Evolutionary conservation across 2,329 filamentous ascomycete genomes (phyloP).

Genomic region (Torrubiellomyces zombiae): DNA sequence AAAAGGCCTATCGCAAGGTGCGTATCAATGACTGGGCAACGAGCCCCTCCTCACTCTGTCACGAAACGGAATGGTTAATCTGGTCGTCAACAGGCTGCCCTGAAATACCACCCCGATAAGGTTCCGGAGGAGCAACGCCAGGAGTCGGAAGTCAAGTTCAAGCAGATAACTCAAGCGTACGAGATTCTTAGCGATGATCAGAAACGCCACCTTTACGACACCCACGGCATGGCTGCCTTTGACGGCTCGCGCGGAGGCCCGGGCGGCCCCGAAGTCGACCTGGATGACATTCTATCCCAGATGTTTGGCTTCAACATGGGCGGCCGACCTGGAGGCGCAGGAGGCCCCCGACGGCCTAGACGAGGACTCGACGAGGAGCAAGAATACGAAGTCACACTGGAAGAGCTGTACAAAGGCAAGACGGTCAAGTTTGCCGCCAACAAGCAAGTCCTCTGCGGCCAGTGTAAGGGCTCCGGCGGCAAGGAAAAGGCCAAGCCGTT

Average conservation of each 20-base stretch:
- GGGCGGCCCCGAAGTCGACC: slow-evolving; percentile 56
- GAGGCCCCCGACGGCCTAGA: slow-evolving; percentile 42
- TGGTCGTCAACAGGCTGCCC: slow-evolving; percentile 45
- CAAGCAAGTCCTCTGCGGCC: slow-evolving; percentile 77
- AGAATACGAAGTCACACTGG: slow-evolving; percentile 76
- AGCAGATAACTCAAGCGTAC: slow-evolving; percentile 83
- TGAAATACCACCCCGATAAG: slow-evolving; percentile 89
- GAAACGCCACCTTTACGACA: slow-evolving; percentile 81
- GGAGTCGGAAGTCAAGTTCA: slow-evolving; percentile 83
- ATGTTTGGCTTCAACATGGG: slow-evolving; percentile 74
- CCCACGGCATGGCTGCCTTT: slow-evolving; percentile 90
- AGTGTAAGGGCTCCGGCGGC: slow-evolving; percentile 77
- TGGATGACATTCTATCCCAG: slow-evolving; percentile 83
- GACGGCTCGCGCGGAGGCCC: slow-evolving; percentile 55
- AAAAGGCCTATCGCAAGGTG: slow-evolving; percentile 93
- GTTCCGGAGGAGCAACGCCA: slow-evolving; percentile 72
- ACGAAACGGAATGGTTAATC: no score
- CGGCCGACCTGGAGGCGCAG: slow-evolving; percentile 33
- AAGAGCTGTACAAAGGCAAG: slow-evolving; percentile 97
- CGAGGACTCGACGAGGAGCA: slow-evolving; percentile 76
- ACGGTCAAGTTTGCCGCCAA: slow-evolving; percentile 92
- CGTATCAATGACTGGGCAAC: no score
- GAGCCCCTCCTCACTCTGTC: no score
- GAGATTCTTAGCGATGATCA: slow-evolving; percentile 95
- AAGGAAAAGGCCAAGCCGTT: slow-evolving; percentile 82